Percentiles rank a stretch among this genome's conserved stretches.
These are phyloP conservation scores for Grigorovia transvaalensis DNA, from an alignment of 805 yeast genomes.

Conservation along the genomic window DNA sequence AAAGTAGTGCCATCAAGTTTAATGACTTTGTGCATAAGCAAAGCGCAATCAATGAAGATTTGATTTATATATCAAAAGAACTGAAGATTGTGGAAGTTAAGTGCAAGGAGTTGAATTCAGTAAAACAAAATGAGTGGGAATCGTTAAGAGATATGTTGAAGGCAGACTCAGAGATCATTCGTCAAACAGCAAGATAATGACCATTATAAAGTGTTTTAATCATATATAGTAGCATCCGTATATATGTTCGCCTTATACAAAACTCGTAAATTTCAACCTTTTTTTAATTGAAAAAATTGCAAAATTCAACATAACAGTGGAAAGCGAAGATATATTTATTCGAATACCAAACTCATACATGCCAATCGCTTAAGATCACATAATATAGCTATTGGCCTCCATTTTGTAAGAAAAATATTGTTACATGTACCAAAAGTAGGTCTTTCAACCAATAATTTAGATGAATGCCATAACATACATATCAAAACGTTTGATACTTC, in stretches of 20 bases:
- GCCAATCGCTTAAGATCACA: background rate
- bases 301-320: background rate
- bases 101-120: background rate
- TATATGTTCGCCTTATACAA: background rate
- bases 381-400: background rate
- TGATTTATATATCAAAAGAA: conserved; percentile 22
- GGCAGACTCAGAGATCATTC: conserved; percentile 17
- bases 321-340: background rate
- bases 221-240: background rate
- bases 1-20: conserved; percentile 23
- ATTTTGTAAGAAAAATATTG: no score
- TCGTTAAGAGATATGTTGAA: conserved; percentile 24
- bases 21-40: conserved; percentile 12
- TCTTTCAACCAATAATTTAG: background rate
- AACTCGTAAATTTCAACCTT: background rate
- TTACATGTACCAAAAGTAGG: background rate
- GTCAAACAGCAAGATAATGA: background rate
- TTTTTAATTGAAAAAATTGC: no score
- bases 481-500: conserved; percentile 15
- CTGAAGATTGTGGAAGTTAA: conserved; percentile 11
- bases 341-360: background rate
- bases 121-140: conserved; percentile 23
- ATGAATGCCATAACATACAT: conserved; percentile 23
- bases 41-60: conserved; percentile 17
- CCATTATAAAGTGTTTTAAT: background rate